These are phyloP conservation scores for Penicillium sclerotigenum DNA, from an alignment of 2,329 filamentous ascomycete species.

Conservation along the genomic window DNA sequence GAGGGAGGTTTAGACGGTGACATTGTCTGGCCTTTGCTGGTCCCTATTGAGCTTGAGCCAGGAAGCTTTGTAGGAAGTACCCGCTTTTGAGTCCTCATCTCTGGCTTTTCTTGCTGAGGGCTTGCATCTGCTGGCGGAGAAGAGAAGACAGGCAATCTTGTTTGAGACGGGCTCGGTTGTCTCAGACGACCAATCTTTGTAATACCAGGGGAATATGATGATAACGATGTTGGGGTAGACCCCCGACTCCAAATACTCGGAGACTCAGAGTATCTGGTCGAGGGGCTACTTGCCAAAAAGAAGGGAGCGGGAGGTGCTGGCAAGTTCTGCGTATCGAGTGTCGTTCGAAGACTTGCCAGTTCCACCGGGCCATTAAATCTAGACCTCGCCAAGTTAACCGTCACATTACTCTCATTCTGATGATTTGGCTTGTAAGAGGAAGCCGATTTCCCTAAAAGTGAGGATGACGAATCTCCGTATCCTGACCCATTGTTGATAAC, in stretches of 20 bases:
- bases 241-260: conserved; percentile 47
- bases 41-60: conserved; percentile 6
- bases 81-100: conserved; percentile 14
- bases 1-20: neutral
- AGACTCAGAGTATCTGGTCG: conserved; percentile 47
- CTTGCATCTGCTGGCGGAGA: conserved; percentile 20
- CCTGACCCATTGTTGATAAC: conserved; percentile 16
- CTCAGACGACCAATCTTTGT: conserved; percentile 37
- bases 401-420: conserved; percentile 12
- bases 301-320: conserved; percentile 40
- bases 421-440: conserved; percentile 17
- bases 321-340: conserved; percentile 34
- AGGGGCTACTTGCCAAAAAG: conserved; percentile 44
- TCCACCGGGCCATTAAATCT: conserved; percentile 34
- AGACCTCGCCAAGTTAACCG: conserved; percentile 12
- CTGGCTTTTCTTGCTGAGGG: conserved; percentile 19
- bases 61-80: conserved; percentile 9
- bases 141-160: conserved; percentile 35
- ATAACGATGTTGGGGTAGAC: conserved; percentile 50
- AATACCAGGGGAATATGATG: conserved; percentile 49
- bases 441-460: conserved; percentile 6
- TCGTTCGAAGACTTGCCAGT: conserved; percentile 38
- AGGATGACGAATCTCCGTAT: conserved; percentile 10
- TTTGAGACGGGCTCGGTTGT: conserved; percentile 38
- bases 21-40: conserved; percentile 1